Conservation (phyloP, 129 eudicot genomes). For the Flaveria bidentis region DNA sequence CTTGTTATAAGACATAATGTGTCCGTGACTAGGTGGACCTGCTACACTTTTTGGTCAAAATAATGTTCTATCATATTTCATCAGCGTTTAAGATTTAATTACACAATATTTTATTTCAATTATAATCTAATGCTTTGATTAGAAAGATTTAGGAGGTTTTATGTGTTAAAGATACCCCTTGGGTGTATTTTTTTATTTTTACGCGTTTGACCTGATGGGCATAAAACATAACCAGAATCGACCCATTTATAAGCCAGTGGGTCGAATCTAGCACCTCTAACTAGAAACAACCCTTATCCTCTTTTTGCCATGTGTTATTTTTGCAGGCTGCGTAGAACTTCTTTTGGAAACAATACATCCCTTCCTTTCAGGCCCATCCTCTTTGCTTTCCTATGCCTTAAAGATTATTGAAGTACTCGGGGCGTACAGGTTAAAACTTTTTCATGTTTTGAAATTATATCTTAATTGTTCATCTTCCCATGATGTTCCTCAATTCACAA, state of each 20-base stretch:
- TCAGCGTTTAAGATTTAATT: constrained; percentile 8
- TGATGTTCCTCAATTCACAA: neutral
- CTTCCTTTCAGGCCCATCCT: constrained; percentile 73
- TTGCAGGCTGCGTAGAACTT: constrained; percentile 90
- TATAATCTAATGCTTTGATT: neutral
- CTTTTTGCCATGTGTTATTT: constrained; percentile 7
- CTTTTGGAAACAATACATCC: constrained; percentile 84
- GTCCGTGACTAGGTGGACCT: neutral
- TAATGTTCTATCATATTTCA: neutral
- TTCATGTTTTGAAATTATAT: constrained; percentile 12
- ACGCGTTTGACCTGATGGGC: neutral
- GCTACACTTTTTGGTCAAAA: neutral
- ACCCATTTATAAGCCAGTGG: neutral
- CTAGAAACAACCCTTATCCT: constrained; percentile 13
- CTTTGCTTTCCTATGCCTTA: constrained; percentile 67
- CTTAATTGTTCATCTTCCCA: neutral
- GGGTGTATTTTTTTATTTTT: neutral
- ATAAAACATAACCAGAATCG: neutral
- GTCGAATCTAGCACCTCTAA: neutral
- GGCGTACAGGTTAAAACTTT: constrained; percentile 66
- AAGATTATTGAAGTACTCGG: constrained; percentile 97
- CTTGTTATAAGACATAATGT: neutral
- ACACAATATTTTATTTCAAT: neutral
- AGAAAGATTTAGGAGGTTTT: neutral
- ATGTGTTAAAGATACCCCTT: neutral